Evolutionary conservation across 1,284 basidiomycete genomes (phyloP), one percentile per base, ranked within the genome.

Genomic region (Naganishia albida): DNA sequence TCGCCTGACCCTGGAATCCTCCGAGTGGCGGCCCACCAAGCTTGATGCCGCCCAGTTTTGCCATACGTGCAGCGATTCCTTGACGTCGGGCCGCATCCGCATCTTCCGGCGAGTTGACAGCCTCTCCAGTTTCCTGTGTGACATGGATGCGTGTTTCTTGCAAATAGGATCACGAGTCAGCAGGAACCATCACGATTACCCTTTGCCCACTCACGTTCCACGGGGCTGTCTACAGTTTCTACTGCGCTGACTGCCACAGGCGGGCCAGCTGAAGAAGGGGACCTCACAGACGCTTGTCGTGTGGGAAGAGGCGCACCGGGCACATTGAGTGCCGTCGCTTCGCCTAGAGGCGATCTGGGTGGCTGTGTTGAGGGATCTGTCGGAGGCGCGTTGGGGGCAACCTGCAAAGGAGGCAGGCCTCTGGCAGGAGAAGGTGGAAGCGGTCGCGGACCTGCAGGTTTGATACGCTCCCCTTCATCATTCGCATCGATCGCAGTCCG

Each of bases 51-150:
- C 90, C 93, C 13, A 93, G 83, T 70, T 88, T 87, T 64, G 90
- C 92, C 91, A 94, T 93, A 64, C 91, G 84, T 34, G 88, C 91
- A 34, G 91, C 92, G 72, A 93, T 87, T 18, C 87, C 87, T 10
- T 88, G 87, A 49, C 89, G 85, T 57, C 88, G 85, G 71, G 87
- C 86, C 59, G 87, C 82, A 75, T 91, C 91, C 69, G 90, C 88
- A 8, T 48, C 46, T 48, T 48, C 46, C 1, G 46, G 10, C 10
- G 62, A 51, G 16, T 30, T 23, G 13, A 54, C 20, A 7, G 53
- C 16, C 28, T 59, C 20, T n/a, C 38, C 57, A 18, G 65, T 69
- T 40, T 72, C 72, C 40, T 65, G 69, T 3, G 26, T 28, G 46
- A 51, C 28, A 6, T 16, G 13, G 18, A 43, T 42, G 7, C 20